These are phyloP conservation scores for Dissophora ornata DNA, from an alignment of 192 early-diverging fungal species.

Conservation along the genomic window DNA sequence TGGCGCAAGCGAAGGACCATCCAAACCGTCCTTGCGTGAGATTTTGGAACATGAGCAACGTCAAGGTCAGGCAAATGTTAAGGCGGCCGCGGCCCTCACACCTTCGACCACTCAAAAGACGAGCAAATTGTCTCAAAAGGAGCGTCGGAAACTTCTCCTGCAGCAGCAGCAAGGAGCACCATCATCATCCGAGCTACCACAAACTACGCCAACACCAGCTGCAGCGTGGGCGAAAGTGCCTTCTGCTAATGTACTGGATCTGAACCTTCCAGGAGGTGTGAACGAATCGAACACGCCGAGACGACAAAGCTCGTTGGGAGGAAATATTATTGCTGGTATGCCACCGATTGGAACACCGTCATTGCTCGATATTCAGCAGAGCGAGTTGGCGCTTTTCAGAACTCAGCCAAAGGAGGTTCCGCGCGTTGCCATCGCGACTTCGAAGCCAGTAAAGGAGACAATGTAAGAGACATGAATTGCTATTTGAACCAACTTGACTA, in stretches of 20 bases:
- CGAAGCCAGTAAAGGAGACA: constrained; percentile 49
- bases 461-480: constrained; percentile 17
- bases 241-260: neutral
- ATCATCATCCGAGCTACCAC: constrained; percentile 9
- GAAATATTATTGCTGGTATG: neutral
- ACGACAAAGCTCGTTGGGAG: neutral
- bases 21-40: constrained; percentile 53
- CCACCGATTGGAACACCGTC: neutral
- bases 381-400: constrained; percentile 34
- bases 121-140: constrained; percentile 51
- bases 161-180: constrained; percentile 25
- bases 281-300: neutral
- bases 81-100: neutral
- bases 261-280: neutral
- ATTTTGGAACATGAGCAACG: constrained; percentile 54
- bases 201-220: constrained; percentile 4
- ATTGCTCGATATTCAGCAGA: constrained; percentile 36
- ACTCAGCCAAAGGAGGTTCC: constrained; percentile 31
- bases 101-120: constrained; percentile 12
- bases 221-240: constrained; percentile 14
- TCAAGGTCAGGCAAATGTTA: constrained; percentile 7
- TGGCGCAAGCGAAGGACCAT: neutral
- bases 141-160: constrained; percentile 31
- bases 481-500: neutral
- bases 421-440: constrained; percentile 34